Conservation (phyloP, 345 rosid genomes). For the Durio zibethinus region DNA sequence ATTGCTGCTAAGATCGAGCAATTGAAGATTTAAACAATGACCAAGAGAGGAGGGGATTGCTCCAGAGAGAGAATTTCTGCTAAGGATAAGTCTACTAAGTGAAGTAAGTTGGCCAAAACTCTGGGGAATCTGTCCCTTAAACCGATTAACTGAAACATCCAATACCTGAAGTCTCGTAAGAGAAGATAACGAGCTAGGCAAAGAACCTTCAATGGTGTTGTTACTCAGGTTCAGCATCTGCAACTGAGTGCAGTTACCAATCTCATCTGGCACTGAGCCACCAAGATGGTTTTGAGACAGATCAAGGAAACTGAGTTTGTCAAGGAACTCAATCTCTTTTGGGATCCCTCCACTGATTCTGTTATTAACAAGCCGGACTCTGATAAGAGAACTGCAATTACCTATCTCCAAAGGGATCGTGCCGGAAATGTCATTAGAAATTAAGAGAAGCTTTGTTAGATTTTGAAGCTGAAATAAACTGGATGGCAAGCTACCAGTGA, state of each 20-base stretch:
- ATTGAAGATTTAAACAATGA: slow-evolving; percentile 54
- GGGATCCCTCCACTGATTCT: slow-evolving; percentile 62
- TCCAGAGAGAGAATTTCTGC: slow-evolving; percentile 48
- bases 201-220: slow-evolving; percentile 63
- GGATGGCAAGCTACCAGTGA: slow-evolving; percentile 61
- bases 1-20: slow-evolving; percentile 73
- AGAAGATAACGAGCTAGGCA: slow-evolving; percentile 64
- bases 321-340: slow-evolving; percentile 55
- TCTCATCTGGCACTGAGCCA: slow-evolving; percentile 62
- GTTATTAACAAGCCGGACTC: slow-evolving; percentile 61
- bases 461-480: slow-evolving; percentile 63
- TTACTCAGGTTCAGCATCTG: slow-evolving; percentile 78
- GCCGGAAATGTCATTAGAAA: slow-evolving; percentile 73
- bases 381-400: slow-evolving; percentile 51
- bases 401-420: slow-evolving; percentile 68
- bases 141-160: slow-evolving; percentile 55
- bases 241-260: slow-evolving; percentile 66
- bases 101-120: slow-evolving; percentile 58
- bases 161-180: slow-evolving; percentile 57
- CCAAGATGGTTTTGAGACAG: slow-evolving; percentile 60
- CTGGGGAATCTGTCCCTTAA: slow-evolving; percentile 47
- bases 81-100: slow-evolving; percentile 48
- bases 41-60: slow-evolving; percentile 55
- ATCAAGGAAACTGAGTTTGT: slow-evolving; percentile 64
- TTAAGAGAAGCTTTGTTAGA: slow-evolving; percentile 70